A percentile compares a stretch with the other conserved stretches of the same genome.
Conservation (phyloP, 768 basidiomycete genomes). For the Strobilomyces echinocephalus region DNA sequence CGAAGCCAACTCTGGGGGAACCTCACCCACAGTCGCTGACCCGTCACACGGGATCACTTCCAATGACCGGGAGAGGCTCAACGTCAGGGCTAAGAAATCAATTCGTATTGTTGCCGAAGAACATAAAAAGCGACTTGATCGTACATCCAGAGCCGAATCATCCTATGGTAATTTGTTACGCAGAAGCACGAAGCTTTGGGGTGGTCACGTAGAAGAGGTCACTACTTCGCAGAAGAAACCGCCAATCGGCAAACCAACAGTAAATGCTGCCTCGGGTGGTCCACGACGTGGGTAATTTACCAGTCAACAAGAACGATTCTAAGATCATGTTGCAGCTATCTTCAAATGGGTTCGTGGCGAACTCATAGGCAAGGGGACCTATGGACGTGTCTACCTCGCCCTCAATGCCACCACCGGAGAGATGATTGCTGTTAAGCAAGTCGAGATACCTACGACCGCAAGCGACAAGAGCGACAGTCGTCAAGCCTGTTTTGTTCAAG, state of each 20-base stretch:
- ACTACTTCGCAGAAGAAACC: conserved; percentile 65
- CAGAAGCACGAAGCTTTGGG: conserved; percentile 94
- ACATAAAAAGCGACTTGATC: conserved; percentile 71
- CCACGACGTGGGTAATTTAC: conserved; percentile 56
- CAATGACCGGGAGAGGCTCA: conserved; percentile 34
- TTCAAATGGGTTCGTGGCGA: conserved; percentile 99
- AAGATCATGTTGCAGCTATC: conserved; percentile 49
- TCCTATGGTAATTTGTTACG: conserved; percentile 53
- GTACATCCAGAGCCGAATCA: conserved; percentile 57
- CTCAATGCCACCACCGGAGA: conserved; percentile 95
- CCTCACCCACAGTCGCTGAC: conserved; percentile 68
- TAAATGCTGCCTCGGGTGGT: conserved; percentile 60
- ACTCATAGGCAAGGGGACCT: conserved; percentile 94
- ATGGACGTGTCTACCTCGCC: conserved; percentile 93
- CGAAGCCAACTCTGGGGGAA: conserved; percentile 75
- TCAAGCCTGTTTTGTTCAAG: conserved; percentile 82
- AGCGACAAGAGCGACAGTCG: conserved; percentile 88
- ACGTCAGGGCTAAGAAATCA: conserved; percentile 73
- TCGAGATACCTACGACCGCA: conserved; percentile 87
- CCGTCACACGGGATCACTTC: conserved; percentile 36
- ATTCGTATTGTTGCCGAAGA: conserved; percentile 91
- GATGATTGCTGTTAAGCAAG: conserved; percentile 99
- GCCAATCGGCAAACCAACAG: conserved; percentile 37
- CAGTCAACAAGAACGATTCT: conserved; percentile 14
- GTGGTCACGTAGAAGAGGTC: conserved; percentile 88